Evolutionary conservation across 164 flowering plant genomes (phyloP).

Genomic region (Platanus orientalis): DNA sequence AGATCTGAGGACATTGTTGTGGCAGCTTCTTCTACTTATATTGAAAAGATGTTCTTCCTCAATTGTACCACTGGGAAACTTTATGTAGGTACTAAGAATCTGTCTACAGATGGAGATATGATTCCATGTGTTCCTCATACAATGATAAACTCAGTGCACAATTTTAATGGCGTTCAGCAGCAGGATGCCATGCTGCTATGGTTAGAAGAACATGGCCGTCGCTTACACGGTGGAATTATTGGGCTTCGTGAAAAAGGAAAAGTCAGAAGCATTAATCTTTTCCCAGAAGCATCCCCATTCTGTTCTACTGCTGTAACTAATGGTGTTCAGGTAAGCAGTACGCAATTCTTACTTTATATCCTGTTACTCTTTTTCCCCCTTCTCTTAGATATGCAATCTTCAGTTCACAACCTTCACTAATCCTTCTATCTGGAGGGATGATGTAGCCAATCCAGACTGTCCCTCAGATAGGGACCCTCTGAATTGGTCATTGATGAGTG

Average conservation of each 20-base stretch:
- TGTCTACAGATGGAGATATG: slow-evolving; percentile 57
- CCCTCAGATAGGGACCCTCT: too few relatives aligned
- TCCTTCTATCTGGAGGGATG: too few relatives aligned
- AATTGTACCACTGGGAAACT: slow-evolving; percentile 69
- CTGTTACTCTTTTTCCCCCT: not conserved
- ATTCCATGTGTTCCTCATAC: slow-evolving; percentile 72
- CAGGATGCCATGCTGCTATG: slow-evolving; percentile 86
- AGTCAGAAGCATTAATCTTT: slow-evolving; percentile 47
- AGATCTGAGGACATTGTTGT: slow-evolving; percentile 51
- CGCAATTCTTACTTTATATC: not conserved
- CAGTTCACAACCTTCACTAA: too few relatives aligned
- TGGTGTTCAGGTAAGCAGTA: slow-evolving; percentile 67
- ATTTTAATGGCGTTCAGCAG: slow-evolving; percentile 29
- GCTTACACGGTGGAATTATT: slow-evolving; percentile 65
- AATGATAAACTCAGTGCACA: slow-evolving; percentile 41
- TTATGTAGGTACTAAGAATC: slow-evolving; percentile 71
- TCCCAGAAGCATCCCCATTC: slow-evolving; percentile 61
- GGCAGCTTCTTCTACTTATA: slow-evolving; percentile 51
- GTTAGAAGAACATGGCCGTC: slow-evolving; percentile 88
- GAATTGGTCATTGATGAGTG: too few relatives aligned
- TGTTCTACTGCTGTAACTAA: slow-evolving; percentile 73
- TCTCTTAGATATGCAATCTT: not conserved
- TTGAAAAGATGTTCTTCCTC: slow-evolving; percentile 64
- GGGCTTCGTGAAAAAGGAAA: slow-evolving; percentile 38
- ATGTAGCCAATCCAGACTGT: too few relatives aligned